These are phyloP conservation scores for Globisporangium barbulae DNA, from an alignment of 352 stramenopile species.

Conservation along the genomic window DNA sequence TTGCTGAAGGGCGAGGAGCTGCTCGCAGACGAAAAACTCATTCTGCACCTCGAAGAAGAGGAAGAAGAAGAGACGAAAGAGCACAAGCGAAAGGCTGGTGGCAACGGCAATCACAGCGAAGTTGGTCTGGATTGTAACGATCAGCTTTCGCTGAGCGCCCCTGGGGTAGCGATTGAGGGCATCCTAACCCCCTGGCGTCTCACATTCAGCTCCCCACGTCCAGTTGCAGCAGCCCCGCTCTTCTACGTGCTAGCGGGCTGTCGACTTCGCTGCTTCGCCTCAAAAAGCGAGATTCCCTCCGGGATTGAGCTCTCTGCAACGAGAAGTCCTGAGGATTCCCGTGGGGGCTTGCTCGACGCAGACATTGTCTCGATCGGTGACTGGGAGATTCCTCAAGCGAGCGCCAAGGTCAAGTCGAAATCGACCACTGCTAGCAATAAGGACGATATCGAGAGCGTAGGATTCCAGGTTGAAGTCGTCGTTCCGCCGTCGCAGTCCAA, in stretches of 20 bases:
- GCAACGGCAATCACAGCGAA: background rate
- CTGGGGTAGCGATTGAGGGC: slow-evolving; percentile 50
- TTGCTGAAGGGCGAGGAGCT: slow-evolving; percentile 52
- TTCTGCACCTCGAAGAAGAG: slow-evolving; percentile 39
- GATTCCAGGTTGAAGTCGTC: slow-evolving; percentile 36
- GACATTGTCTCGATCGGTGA: slow-evolving; percentile 40
- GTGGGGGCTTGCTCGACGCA: slow-evolving; percentile 23
- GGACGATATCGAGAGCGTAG: slow-evolving; percentile 28
- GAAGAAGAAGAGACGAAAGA: slow-evolving; percentile 20
- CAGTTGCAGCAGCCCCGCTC: slow-evolving; percentile 5
- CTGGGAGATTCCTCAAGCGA: slow-evolving; percentile 30
- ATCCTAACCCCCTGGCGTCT: slow-evolving; percentile 37
- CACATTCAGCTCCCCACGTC: slow-evolving; percentile 6
- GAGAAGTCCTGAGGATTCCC: background rate
- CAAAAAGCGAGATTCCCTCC: slow-evolving; percentile 9
- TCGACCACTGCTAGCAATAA: background rate
- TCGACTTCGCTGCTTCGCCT: slow-evolving; percentile 28
- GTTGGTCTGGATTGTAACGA: background rate
- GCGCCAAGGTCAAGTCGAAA: background rate
- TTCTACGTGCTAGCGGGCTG: slow-evolving; percentile 42
- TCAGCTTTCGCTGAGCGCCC: slow-evolving; percentile 18
- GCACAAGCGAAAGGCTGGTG: background rate
- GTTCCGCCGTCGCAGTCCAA: slow-evolving; percentile 9
- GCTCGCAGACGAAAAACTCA: slow-evolving; percentile 44
- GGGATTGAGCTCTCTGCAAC: background rate